A percentile compares a stretch with the other conserved stretches of the same genome.
phyloP scores from a whole-genome alignment of 768 basidiomycete species.

The Boletus pseudo-olivaceus region DNA sequence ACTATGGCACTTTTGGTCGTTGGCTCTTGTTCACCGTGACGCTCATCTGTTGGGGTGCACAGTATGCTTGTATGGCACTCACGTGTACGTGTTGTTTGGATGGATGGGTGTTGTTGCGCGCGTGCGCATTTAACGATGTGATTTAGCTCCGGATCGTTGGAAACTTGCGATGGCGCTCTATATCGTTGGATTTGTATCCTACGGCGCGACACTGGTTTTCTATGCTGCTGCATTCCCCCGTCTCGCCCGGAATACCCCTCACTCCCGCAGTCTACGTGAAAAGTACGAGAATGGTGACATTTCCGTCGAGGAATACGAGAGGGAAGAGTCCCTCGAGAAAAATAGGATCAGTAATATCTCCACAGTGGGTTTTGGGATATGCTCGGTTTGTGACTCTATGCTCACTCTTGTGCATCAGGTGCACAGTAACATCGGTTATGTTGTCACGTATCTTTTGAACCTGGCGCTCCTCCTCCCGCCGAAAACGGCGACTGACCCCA shows the following conservation, averaged over 20 bases:
- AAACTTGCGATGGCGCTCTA: constrained; percentile 72
- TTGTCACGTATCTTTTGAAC: constrained; percentile 61
- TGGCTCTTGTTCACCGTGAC: constrained; percentile 75
- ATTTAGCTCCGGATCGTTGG: constrained; percentile 64
- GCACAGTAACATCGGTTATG: constrained; percentile 76
- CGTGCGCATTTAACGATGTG: neutral
- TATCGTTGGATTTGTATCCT: constrained; percentile 75
- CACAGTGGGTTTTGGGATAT: constrained; percentile 46
- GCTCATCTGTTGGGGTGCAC: constrained; percentile 74
- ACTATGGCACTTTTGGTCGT: constrained; percentile 54
- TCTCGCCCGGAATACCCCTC: constrained; percentile 73
- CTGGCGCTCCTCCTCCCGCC: constrained; percentile 65
- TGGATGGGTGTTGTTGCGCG: neutral
- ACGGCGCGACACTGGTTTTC: constrained; percentile 79
- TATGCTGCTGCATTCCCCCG: constrained; percentile 77
- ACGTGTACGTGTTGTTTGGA: constrained; percentile 45
- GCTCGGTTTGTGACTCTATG: neutral
- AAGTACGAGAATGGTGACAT: constrained; percentile 61
- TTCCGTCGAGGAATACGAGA: constrained; percentile 59
- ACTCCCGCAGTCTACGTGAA: constrained; percentile 51
- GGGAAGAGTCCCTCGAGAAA: constrained; percentile 77
- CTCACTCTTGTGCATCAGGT: constrained; percentile 37
- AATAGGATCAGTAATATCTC: constrained; percentile 83
- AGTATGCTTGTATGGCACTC: constrained; percentile 73
- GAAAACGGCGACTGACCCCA: constrained; percentile 42